These are phyloP conservation scores for Teratosphaeria viscida DNA, from an alignment of 2,329 filamentous ascomycete genomes.

Conservation along the genomic window DNA sequence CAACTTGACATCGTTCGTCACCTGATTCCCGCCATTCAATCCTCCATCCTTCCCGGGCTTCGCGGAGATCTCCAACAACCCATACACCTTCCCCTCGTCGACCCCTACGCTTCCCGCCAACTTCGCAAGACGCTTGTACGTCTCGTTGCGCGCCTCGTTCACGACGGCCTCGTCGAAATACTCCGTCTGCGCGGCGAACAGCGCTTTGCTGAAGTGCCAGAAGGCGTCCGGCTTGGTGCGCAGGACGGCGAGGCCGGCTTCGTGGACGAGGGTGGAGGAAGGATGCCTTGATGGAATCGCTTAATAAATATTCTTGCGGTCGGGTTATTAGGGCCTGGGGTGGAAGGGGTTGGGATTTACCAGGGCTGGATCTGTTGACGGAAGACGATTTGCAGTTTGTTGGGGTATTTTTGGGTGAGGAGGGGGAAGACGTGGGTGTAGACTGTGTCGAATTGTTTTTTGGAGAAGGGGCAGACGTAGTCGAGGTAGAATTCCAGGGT, in stretches of 20 bases:
- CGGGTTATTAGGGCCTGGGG: background rate
- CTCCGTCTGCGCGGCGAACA: conserved; percentile 59
- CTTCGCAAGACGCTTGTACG: conserved; percentile 67
- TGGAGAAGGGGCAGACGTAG: conserved; percentile 68
- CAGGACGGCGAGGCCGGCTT: conserved; percentile 74
- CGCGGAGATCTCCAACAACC: conserved; percentile 57
- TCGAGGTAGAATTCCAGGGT: conserved; percentile 58
- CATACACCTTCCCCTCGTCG: conserved; percentile 58
- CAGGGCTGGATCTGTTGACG: conserved; percentile 78
- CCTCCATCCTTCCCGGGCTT: conserved; percentile 56
- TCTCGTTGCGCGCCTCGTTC: conserved; percentile 72
- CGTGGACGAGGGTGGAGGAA: conserved; percentile 58
- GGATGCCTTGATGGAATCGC: conserved; percentile 55
- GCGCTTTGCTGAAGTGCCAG: conserved; percentile 63
- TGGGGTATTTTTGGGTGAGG: conserved; percentile 50
- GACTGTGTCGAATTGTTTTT: conserved; percentile 68
- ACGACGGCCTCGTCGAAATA: conserved; percentile 83
- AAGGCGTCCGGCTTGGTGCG: conserved; percentile 60
- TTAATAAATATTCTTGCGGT: background rate
- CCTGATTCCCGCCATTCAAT: conserved; percentile 68
- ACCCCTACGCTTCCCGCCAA: conserved; percentile 62
- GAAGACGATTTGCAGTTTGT: conserved; percentile 65
- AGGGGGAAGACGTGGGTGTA: conserved; percentile 54
- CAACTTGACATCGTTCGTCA: conserved; percentile 77
- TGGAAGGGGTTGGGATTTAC: background rate